phyloP scores from a whole-genome alignment of 129 eudicot species.

The Cynara cardunculus region DNA sequence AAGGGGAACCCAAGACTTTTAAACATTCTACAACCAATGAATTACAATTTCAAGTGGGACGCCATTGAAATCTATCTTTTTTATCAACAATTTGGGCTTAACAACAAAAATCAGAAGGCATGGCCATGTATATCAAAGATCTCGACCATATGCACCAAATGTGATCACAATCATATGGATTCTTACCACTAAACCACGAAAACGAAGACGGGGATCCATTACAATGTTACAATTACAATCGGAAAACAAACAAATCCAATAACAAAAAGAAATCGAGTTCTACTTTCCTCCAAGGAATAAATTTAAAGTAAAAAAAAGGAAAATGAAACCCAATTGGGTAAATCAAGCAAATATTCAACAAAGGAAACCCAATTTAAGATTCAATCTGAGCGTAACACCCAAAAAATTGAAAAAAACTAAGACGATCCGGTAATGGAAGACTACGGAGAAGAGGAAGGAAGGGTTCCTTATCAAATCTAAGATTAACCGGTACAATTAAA shows the following conservation, averaged over 20 bases:
- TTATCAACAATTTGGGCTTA: background rate
- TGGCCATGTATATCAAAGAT: constrained; percentile 7
- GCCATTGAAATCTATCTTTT: background rate
- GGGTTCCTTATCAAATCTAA: constrained; percentile 7
- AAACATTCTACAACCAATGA: background rate
- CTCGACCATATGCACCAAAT: constrained; percentile 11
- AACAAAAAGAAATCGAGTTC: background rate
- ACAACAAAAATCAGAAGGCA: background rate
- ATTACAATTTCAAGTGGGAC: background rate
- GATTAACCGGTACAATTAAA: background rate
- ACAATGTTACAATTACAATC: background rate
- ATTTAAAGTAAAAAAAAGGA: background rate
- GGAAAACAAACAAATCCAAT: background rate
- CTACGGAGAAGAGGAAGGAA: background rate
- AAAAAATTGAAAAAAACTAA: background rate
- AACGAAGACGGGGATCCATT: constrained; percentile 30
- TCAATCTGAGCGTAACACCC: background rate
- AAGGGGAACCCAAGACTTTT: too few relatives aligned
- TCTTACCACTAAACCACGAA: constrained; percentile 37
- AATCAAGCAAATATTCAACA: constrained; percentile 1
- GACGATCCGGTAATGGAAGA: background rate
- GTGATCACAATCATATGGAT: background rate
- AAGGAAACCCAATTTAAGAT: background rate
- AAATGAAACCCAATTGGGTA: background rate
- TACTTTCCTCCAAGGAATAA: background rate